Base-by-base conservation (phyloP, 1,139 yeast genomes). In the Kodamaea sp. region DNA sequence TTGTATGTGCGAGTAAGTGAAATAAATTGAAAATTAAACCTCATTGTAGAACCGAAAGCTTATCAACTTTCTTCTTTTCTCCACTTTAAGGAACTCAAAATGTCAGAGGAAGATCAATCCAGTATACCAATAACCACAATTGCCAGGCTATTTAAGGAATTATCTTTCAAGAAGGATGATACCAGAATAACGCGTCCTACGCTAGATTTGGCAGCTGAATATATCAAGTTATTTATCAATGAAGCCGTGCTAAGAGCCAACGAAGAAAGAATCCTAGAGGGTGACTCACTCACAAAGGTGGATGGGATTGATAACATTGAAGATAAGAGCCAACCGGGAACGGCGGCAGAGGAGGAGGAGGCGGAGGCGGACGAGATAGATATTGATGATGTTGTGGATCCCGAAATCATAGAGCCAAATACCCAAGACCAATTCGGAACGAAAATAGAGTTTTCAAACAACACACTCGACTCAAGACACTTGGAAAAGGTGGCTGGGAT, bases 181-280 rank as follows among this genome's bases (percentile, higher is more conserved):
- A 78, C 84, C 0, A 55, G 73, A 19, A 73, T 80, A 28, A 66
- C 80, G 1, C 61, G 69, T 20, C 71, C 68, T 22, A 66, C 83
- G 0, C 51, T 81, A 4, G 68, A 70, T 16, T 56, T 76, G 23
- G 65, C 80, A 1, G 61, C 79, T 1, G 82, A 77, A 45, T 83
- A 83, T 47, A 65, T 81, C 28, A 66, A 75, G 29, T 56, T 80
- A 43, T 82, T 82, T 48, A 70, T 83, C 10, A 67, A 74, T 36
- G 89, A 83, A 55, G 87, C 88, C 0, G 70, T 80, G 2, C 51
- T 75, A 10, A 53, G 90, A 41, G 73, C 89, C 2, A 72, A 80
- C 38, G 85, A 80, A 41, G 74, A 65, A 40, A 48, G 80, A 28
- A 25, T 60, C 4, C 42, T 51, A 13, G 73, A 69, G 34, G 64